Evolutionary conservation across 257 asterid species (phyloP), one percentile per base, ranked within the genome.

Genomic region (Pogostemon cablin): DNA sequence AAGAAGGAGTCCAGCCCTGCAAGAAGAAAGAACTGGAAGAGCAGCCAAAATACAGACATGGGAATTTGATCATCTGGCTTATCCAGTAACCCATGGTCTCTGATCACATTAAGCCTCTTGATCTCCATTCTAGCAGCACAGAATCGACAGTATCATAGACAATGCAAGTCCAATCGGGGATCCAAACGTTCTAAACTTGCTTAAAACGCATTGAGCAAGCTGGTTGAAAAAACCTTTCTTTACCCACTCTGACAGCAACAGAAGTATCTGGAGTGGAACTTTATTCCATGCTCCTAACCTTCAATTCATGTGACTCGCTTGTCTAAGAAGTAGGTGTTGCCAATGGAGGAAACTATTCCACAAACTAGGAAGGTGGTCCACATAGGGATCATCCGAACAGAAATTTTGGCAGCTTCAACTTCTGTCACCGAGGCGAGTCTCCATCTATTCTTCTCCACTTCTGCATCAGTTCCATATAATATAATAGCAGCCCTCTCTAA

Each of bases 291-390:
- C 61, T n/a, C 93, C 93, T 0, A 85, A 42, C 49, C 68, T 80
- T 9, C 80, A 81, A 53, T 82, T 65, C 89, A 89, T 74, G 67
- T 74, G 62, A 11, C 59, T 85, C 3, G 90, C 86, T 80, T 88
- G 96, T 69, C 90, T 1, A 82, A 53, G 7, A 88, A 88, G 84
- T 84, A 88, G 4, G 95, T 88, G 66, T 77, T 82, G 54, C 84
- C 82, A 5, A 77, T 42, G 0, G 96, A 85, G 46, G 81, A 76
- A 1, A 86, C 83, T 0, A 84, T 42, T 1, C 90, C 92, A 11
- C 86, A 71, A 0, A 80, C 9, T 40, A 88, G 63, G 79, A 82
- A 84, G 58, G 84, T 81, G 58, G 85, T 56, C 79, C 83, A 86
- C 72, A 88, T 80, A 3, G 84, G 90, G 9, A 81, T 11, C 81